These are phyloP conservation scores for Sarocladium oryzae DNA, from an alignment of 2,329 filamentous ascomycete species.

Conservation along the genomic window DNA sequence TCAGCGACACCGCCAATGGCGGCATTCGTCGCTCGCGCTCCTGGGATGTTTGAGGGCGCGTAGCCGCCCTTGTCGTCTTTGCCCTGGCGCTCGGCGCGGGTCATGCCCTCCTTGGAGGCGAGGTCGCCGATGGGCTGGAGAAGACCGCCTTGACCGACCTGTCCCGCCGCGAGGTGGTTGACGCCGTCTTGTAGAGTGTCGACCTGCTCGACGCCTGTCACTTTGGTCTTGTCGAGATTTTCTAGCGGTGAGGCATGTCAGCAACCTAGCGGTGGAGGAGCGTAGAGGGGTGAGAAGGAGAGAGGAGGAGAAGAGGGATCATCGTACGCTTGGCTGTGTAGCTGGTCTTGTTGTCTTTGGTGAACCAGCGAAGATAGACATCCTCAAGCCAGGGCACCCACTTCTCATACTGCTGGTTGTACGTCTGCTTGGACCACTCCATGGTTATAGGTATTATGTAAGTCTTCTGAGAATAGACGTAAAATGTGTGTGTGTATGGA, in stretches of 20 bases:
- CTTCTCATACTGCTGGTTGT: constrained; percentile 65
- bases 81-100: constrained; percentile 56
- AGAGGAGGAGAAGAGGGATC: background rate
- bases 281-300: background rate
- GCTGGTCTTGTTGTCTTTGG: constrained; percentile 69
- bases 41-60: constrained; percentile 24
- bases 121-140: constrained; percentile 58
- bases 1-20: constrained; percentile 22
- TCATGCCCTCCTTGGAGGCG: constrained; percentile 57
- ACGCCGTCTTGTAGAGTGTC: constrained; percentile 63
- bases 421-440: constrained; percentile 56
- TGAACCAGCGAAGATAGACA: constrained; percentile 64
- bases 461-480: background rate
- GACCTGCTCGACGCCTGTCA: constrained; percentile 61
- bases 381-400: constrained; percentile 77
- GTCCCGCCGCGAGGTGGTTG: constrained; percentile 53
- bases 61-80: constrained; percentile 55
- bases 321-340: constrained; percentile 60
- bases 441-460: constrained; percentile 18
- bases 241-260: constrained; percentile 34
- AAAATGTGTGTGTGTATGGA: too few relatives aligned
- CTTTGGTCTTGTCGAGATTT: constrained; percentile 60
- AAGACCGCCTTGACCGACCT: constrained; percentile 63
- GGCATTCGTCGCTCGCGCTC: constrained; percentile 20
- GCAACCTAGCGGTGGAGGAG: background rate